Conservation (phyloP, 2,329 filamentous ascomycete species). For the Chaetomiaceae sp. region DNA sequence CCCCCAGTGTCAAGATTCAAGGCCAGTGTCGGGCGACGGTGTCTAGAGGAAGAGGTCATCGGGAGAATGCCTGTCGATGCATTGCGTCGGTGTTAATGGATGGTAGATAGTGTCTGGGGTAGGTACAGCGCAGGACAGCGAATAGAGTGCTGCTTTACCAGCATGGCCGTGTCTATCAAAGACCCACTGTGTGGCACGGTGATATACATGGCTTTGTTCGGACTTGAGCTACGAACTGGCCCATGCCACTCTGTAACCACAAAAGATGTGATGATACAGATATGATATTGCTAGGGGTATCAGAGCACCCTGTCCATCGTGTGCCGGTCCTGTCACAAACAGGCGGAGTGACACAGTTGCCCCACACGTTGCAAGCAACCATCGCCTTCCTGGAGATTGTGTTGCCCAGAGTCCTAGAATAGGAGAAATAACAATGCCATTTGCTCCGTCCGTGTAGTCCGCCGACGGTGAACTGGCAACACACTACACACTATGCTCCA, state of each 20-base stretch:
- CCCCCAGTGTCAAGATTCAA: too few species aligned
- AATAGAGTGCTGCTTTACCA: slow-evolving; percentile 5
- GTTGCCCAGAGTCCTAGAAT: not conserved
- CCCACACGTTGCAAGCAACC: not conserved
- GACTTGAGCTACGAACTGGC: too few species aligned
- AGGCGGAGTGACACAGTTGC: too few species aligned
- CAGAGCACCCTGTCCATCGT: too few species aligned
- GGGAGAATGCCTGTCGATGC: not conserved
- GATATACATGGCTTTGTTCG: too few species aligned
- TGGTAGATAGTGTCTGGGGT: not conserved
- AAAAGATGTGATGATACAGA: too few species aligned
- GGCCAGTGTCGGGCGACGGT: too few species aligned
- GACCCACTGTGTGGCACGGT: too few species aligned
- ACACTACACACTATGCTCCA: not conserved
- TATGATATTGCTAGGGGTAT: too few species aligned
- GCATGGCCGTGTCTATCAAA: not conserved
- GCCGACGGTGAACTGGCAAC: not conserved
- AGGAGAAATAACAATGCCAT: not conserved
- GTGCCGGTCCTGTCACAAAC: too few species aligned
- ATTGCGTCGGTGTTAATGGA: not conserved
- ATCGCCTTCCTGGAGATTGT: not conserved
- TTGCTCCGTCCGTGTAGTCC: slow-evolving; percentile 4
- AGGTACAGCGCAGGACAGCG: slow-evolving; percentile 1
- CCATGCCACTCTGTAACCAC: too few species aligned
- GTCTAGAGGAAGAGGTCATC: not conserved